These are phyloP conservation scores for Hypoxylon fragiforme DNA, from an alignment of 495 filamentous ascomycete genomes.

Conservation along the genomic window DNA sequence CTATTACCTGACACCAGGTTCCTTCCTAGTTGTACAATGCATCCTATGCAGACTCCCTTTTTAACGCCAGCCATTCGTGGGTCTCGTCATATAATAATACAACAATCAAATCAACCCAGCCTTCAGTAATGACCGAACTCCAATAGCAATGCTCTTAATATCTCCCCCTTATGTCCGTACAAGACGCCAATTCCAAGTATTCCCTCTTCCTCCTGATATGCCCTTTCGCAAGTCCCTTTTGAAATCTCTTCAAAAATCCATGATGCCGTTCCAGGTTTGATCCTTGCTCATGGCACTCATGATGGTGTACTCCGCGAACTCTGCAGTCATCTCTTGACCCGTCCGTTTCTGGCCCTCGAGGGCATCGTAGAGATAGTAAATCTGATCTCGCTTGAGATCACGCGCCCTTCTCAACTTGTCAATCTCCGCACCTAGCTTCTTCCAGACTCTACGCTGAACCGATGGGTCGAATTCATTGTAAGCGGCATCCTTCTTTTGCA, in stretches of 20 bases:
- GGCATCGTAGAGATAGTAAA: conserved; percentile 88
- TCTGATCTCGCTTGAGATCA: conserved; percentile 80
- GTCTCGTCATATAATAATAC: conserved; percentile 13
- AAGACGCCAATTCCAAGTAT: conserved; percentile 5
- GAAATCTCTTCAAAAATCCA: conserved; percentile 30
- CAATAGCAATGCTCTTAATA: background rate
- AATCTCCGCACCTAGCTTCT: conserved; percentile 64
- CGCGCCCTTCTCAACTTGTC: conserved; percentile 65
- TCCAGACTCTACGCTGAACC: conserved; percentile 66
- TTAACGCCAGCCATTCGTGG: conserved; percentile 24
- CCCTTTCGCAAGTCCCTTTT: no score
- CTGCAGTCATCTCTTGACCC: conserved; percentile 65
- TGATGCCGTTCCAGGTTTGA: conserved; percentile 46
- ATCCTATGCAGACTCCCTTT: conserved; percentile 19
- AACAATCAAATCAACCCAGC: no score
- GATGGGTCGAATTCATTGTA: conserved; percentile 73
- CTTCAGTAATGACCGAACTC: background rate
- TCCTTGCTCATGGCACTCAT: conserved; percentile 39
- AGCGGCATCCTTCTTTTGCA: conserved; percentile 56
- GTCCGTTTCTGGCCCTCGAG: conserved; percentile 76
- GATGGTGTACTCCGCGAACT: conserved; percentile 72
- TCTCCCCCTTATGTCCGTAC: background rate
- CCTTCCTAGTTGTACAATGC: conserved; percentile 20
- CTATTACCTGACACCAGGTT: conserved; percentile 1
- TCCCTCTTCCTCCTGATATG: background rate